phyloP scores from a whole-genome alignment of 2,329 filamentous ascomycete species.

The Sordariomycetes sp. region DNA sequence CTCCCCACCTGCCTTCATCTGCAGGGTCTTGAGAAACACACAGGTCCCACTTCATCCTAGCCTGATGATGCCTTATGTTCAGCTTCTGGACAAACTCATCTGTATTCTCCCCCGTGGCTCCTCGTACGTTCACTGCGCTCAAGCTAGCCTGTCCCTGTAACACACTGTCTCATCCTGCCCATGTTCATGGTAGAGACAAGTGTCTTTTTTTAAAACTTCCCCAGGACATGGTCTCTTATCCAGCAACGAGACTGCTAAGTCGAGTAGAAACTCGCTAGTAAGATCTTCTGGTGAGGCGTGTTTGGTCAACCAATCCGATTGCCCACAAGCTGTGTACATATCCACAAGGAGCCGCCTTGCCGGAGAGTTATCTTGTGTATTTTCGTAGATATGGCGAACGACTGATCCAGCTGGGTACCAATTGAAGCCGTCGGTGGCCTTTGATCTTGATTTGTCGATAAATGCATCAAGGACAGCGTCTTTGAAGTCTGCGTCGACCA shows the following conservation, averaged over 20 bases:
- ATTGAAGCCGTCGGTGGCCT: background rate
- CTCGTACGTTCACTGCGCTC: too few relatives aligned
- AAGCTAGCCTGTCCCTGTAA: background rate
- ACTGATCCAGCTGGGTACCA: background rate
- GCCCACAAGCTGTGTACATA: background rate
- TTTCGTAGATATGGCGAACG: background rate
- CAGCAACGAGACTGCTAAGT: background rate
- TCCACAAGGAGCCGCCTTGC: slow-evolving; percentile 1
- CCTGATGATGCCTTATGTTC: too few relatives aligned
- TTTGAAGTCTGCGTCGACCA: slow-evolving; percentile 1
- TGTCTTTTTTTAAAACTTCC: background rate
- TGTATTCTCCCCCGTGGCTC: too few relatives aligned
- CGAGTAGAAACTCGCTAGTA: slow-evolving; percentile 1
- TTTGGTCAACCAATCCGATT: background rate
- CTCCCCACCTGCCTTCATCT: too few relatives aligned
- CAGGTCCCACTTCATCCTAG: too few relatives aligned
- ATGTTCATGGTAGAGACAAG: slow-evolving; percentile 1
- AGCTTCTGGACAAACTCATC: too few relatives aligned
- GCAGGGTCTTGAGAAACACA: too few relatives aligned
- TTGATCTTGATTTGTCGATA: background rate
- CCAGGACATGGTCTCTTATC: background rate
- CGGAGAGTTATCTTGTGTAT: background rate
- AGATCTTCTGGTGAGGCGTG: background rate
- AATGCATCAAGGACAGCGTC: slow-evolving; percentile 1
- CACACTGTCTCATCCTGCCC: background rate